Conservation (phyloP, 2,329 filamentous ascomycete genomes). For the Escovopsis sp. region DNA sequence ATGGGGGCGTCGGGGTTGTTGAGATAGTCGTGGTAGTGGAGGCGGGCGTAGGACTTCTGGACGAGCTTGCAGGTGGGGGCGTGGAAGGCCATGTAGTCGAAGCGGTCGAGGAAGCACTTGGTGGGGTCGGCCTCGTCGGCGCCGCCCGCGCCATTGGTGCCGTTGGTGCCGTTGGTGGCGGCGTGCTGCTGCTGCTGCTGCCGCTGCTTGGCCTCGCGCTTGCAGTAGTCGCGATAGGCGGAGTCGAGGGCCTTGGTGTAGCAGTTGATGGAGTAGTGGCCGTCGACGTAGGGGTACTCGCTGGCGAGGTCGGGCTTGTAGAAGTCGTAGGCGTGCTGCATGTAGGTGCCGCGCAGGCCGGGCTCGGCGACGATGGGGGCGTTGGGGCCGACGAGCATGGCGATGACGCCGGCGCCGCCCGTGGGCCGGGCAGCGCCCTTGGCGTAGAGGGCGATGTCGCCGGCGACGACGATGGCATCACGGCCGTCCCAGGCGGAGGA, state of each 20-base stretch:
- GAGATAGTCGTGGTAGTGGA: conserved; percentile 78
- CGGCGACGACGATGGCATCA: conserved; percentile 64
- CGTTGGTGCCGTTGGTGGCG: conserved; percentile 16
- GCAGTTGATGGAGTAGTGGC: conserved; percentile 69
- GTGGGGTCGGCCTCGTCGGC: conserved; percentile 29
- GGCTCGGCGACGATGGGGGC: conserved; percentile 64
- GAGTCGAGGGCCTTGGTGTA: conserved; percentile 68
- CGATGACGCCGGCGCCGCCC: conserved; percentile 64
- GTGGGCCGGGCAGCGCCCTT: conserved; percentile 71
- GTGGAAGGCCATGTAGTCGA: conserved; percentile 74
- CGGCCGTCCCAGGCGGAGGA: conserved; percentile 77
- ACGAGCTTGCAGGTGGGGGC: conserved; percentile 79
- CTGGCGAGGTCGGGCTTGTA: conserved; percentile 81
- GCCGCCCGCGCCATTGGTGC: conserved; percentile 40
- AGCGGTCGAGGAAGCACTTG: conserved; percentile 59
- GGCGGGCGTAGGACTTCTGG: conserved; percentile 67
- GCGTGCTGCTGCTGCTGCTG: too few species aligned
- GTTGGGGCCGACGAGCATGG: conserved; percentile 64
- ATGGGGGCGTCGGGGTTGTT: conserved; percentile 48
- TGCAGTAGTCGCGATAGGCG: conserved; percentile 67
- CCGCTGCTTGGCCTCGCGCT: conserved; percentile 46
- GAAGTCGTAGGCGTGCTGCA: conserved; percentile 77
- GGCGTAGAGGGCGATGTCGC: conserved; percentile 74
- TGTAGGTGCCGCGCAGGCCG: conserved; percentile 64
- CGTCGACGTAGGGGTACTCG: conserved; percentile 77